phyloP scores from a whole-genome alignment of 148 eudicot species.

The Rhododendron griersonianum region DNA sequence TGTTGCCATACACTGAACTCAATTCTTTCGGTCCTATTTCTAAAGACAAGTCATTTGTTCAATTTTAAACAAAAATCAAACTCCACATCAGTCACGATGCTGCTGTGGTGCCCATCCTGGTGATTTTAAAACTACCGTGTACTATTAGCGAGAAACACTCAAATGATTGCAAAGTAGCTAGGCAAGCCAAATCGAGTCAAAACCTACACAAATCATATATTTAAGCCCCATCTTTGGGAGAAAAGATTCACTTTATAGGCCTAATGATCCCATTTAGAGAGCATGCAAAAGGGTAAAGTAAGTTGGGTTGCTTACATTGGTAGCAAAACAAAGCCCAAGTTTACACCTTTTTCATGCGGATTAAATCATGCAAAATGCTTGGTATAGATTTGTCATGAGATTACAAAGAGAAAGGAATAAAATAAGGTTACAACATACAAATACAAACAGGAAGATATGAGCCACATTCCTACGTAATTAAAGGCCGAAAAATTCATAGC shows the following conservation, averaged over 20 bases:
- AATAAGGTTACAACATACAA: neutral
- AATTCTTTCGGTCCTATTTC: neutral
- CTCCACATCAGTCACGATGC: neutral
- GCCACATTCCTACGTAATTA: neutral
- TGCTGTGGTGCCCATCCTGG: neutral
- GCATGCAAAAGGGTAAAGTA: neutral
- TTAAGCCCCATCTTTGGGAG: neutral
- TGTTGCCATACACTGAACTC: neutral
- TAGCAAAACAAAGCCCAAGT: neutral
- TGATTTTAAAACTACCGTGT: neutral
- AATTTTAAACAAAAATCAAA: neutral
- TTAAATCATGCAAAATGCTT: neutral
- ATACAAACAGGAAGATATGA: neutral
- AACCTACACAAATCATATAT: neutral
- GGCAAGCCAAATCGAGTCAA: neutral
- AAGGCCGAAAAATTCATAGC: neutral
- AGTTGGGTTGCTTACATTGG: neutral
- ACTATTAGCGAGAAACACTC: neutral
- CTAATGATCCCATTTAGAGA: neutral
- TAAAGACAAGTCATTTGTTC: neutral
- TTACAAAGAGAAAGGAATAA: neutral
- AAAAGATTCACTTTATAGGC: neutral
- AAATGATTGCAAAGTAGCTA: neutral
- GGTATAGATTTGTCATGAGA: neutral
- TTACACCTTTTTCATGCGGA: neutral